Conservation (phyloP, 257 asterid genomes). For the Jaltomata sinuosa region DNA sequence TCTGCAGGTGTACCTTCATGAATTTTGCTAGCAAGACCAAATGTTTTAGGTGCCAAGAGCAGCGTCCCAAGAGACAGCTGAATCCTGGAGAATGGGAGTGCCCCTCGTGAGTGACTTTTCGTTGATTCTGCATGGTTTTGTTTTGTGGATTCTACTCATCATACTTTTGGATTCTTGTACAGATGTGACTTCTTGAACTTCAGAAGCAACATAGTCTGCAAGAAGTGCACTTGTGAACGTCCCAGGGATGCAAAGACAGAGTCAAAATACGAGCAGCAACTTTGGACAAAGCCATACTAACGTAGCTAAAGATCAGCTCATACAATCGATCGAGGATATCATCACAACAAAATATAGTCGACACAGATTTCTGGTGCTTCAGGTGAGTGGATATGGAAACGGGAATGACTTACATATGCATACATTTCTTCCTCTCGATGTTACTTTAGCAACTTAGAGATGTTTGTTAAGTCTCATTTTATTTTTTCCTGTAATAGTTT, state of each 20-base stretch:
- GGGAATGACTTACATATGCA: neutral
- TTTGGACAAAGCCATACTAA: conserved; percentile 52
- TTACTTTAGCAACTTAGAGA: neutral
- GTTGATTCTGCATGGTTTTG: neutral
- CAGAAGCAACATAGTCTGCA: conserved; percentile 50
- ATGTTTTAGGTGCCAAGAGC: conserved; percentile 58
- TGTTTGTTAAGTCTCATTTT: neutral
- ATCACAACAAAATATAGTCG: neutral
- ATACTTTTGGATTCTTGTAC: conserved; percentile 10
- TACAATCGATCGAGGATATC: neutral
- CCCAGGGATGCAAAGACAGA: conserved; percentile 20
- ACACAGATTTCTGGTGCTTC: neutral
- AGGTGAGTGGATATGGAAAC: neutral
- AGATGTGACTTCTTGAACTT: conserved; percentile 73
- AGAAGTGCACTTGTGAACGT: conserved; percentile 45
- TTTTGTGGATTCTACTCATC: neutral
- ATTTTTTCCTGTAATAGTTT: neutral
- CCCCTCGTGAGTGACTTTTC: conserved; percentile 45
- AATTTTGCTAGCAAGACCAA: conserved; percentile 60
- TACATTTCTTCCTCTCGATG: neutral
- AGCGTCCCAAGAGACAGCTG: conserved; percentile 55
- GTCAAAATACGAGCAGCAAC: conserved; percentile 11
- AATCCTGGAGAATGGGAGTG: conserved; percentile 93
- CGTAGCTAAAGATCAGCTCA: neutral
- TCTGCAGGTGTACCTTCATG: conserved; percentile 66